Evolutionary conservation across 106 monocot species (phyloP).

Genomic region (Alisma plantagoaquatica): DNA sequence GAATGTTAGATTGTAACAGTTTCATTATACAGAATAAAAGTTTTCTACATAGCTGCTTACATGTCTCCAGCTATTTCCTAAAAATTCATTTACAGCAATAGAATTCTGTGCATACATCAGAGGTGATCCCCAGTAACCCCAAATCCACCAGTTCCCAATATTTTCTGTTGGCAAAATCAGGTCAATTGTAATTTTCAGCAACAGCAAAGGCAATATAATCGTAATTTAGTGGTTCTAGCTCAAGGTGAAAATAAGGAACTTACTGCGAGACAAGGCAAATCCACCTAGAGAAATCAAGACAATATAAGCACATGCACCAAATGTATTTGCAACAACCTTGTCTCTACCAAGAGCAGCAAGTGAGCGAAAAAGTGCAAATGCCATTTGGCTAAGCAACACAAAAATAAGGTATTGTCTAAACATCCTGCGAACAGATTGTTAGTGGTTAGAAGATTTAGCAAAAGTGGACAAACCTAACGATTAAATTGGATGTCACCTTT

Average conservation of each 20-base stretch:
- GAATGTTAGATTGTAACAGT: too few species aligned
- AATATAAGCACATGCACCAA: slow-evolving; percentile 20
- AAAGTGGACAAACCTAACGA: too few species aligned
- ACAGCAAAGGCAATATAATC: too few species aligned
- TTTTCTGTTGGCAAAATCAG: too few species aligned
- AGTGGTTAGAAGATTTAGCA: neutral
- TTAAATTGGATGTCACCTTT: slow-evolving; percentile 37
- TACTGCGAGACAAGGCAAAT: slow-evolving; percentile 24
- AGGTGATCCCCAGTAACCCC: slow-evolving; percentile 46
- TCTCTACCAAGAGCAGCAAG: slow-evolving; percentile 25
- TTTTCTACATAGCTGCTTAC: slow-evolving; percentile 13
- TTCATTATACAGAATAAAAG: too few species aligned
- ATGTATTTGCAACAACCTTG: slow-evolving; percentile 26
- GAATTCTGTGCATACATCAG: slow-evolving; percentile 36
- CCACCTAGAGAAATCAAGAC: slow-evolving; percentile 27
- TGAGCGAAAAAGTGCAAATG: slow-evolving; percentile 30
- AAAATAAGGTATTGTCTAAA: slow-evolving; percentile 35
- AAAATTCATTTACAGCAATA: slow-evolving; percentile 28
- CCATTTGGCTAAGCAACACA: slow-evolving; percentile 21
- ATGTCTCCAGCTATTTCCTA: slow-evolving; percentile 32
- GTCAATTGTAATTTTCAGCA: too few species aligned
- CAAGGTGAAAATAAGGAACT: too few species aligned
- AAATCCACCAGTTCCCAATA: slow-evolving; percentile 38
- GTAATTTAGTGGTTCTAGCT: too few species aligned
- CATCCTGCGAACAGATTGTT: slow-evolving; percentile 20